These are phyloP conservation scores for Aspergillus carbonarius DNA, from an alignment of 2,329 filamentous ascomycete species.

Conservation along the genomic window DNA sequence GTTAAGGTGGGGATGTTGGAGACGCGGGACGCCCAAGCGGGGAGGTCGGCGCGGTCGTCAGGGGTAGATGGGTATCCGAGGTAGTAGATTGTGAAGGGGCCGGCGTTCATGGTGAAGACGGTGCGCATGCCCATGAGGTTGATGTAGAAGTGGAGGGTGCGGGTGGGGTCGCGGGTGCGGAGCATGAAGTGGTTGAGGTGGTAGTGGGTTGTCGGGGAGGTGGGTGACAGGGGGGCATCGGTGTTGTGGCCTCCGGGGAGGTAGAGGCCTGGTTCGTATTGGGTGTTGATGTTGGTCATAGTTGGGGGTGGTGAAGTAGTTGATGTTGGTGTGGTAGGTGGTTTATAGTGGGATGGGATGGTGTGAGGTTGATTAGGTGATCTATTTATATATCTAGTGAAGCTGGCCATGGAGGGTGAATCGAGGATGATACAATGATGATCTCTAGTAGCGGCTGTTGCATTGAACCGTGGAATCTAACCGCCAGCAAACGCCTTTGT, in stretches of 20 bases:
- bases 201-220: slow-evolving; percentile 31
- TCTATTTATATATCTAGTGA: too few relatives aligned
- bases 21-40: slow-evolving; percentile 30
- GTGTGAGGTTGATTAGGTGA: too few relatives aligned
- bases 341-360: neutral
- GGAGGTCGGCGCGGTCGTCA: slow-evolving; percentile 27
- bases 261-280: slow-evolving; percentile 26
- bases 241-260: slow-evolving; percentile 32
- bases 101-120: slow-evolving; percentile 41
- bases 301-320: neutral
- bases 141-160: slow-evolving; percentile 40
- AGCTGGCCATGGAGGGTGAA: too few relatives aligned
- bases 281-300: neutral
- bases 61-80: slow-evolving; percentile 37
- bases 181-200: slow-evolving; percentile 42
- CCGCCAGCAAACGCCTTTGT: too few relatives aligned
- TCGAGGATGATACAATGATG: neutral
- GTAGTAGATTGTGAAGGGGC: slow-evolving; percentile 43
- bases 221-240: slow-evolving; percentile 28
- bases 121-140: slow-evolving; percentile 42
- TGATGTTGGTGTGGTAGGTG: neutral
- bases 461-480: neutral
- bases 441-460: neutral
- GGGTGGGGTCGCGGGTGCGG: slow-evolving; percentile 35
- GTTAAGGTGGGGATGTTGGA: slow-evolving; percentile 27